Base-by-base conservation (phyloP, 495 filamentous ascomycete genomes). In the Hypoxylon fuscum region DNA sequence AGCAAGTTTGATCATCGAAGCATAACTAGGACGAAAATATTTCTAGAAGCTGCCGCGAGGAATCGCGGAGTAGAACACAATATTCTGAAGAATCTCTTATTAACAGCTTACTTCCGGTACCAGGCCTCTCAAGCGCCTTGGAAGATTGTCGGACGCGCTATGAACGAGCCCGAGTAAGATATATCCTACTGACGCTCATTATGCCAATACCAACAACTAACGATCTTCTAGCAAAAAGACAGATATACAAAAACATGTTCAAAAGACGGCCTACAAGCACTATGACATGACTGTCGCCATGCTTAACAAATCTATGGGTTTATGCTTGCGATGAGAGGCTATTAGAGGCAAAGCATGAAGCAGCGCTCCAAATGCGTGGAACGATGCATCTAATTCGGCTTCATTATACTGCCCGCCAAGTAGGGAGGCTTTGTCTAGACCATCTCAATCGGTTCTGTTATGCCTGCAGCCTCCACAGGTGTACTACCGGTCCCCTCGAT, bases 21-120 rank as follows among this genome's bases (percentile, higher is more conserved):
- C 53, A 85, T 96, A 31, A 71, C 77, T 46, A 90, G 91, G 48
- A 98, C 95, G 0, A 55, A 96, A 14, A 79, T 81, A 54, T 97
- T 98, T 68, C 79, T 98, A 5, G 76, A 85, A 31, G 81, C 83
- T 22, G 95, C 95, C 5, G 79, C 88, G 7, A 72, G 77, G 40
- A 72, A 81, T 56, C 81, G 74, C 20, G 92, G 92, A 0, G 56
- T 94, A 15, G 95, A 98, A 78, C 92, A 97, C 70, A 79, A 75
- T 51, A 87, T 98, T 45, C 49, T 97, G 47, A 91, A 87, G 72
- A 96, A 88, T 62, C 66, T 97, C 51, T 66, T 91, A 32, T 68
- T 85, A 37, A 81, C 56, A 4, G 38, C 43, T 12, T 72, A 46
- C 22, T 32, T 55, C 43, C 66, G 69, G 31, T 17, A 48, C 34